Conservation (phyloP, 2,329 filamentous ascomycete species). For the Fusarium denticulatum region DNA sequence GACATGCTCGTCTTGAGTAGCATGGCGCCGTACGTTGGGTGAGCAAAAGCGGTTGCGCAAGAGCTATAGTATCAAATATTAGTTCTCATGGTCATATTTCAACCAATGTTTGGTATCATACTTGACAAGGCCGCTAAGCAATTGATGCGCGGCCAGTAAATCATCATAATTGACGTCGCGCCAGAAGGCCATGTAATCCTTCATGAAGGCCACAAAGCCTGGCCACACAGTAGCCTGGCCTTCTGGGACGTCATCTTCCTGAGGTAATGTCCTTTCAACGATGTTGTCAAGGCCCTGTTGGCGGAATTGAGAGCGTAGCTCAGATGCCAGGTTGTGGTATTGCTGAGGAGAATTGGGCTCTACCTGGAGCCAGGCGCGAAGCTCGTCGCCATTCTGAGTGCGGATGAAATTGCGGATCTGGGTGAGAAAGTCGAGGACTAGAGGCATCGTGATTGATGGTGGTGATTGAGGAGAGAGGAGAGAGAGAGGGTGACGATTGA, state of each 20-base stretch:
- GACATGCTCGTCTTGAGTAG: constrained; percentile 86
- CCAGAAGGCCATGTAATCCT: constrained; percentile 82
- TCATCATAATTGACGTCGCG: constrained; percentile 82
- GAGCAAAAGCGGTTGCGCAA: constrained; percentile 82
- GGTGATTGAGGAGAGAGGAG: background rate
- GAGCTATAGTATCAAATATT: constrained; percentile 61
- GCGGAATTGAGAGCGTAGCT: constrained; percentile 69
- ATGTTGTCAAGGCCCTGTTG: constrained; percentile 67
- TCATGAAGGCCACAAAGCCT: constrained; percentile 81
- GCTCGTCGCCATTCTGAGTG: constrained; percentile 69
- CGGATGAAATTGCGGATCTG: constrained; percentile 68
- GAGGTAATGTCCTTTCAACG: constrained; percentile 71
- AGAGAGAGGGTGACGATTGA: background rate
- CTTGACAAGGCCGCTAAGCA: constrained; percentile 79
- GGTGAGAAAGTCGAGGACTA: constrained; percentile 74
- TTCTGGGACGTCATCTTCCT: constrained; percentile 71
- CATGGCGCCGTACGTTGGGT: constrained; percentile 81
- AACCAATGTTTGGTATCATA: constrained; percentile 53
- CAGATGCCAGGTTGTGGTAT: constrained; percentile 73
- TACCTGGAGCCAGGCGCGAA: constrained; percentile 78
- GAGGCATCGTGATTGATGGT: constrained; percentile 59
- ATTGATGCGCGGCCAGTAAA: constrained; percentile 77
- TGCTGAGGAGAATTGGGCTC: constrained; percentile 75
- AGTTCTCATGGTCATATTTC: background rate
- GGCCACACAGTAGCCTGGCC: constrained; percentile 76